Evolutionary conservation across 2,329 filamentous ascomycete genomes (phyloP).

Genomic region (Diaporthe ilicicola): DNA sequence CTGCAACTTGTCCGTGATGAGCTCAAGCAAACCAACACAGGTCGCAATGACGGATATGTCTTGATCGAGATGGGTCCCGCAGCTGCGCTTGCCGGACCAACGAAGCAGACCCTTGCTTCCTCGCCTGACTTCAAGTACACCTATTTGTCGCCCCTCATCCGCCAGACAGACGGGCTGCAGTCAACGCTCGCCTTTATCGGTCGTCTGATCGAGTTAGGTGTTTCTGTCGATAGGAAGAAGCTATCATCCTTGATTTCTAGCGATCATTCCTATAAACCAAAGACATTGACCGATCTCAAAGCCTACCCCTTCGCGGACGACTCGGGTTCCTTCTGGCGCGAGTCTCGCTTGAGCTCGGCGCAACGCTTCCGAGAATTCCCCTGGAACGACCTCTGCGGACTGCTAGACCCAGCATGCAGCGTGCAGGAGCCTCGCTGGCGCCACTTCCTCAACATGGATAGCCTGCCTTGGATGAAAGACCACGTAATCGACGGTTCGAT

Average conservation of each 20-base stretch:
- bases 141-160: background rate
- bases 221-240: slow-evolving; percentile 4
- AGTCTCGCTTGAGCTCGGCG: slow-evolving; percentile 41
- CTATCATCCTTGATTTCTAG: background rate
- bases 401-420: background rate
- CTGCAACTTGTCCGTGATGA: slow-evolving; percentile 31
- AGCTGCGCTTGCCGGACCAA: slow-evolving; percentile 36
- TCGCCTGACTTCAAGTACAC: slow-evolving; percentile 8
- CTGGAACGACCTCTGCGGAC: slow-evolving; percentile 40
- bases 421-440: slow-evolving; percentile 16
- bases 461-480: slow-evolving; percentile 56
- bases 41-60: slow-evolving; percentile 8
- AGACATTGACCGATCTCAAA: slow-evolving; percentile 27
- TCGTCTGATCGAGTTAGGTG: background rate
- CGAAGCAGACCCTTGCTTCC: slow-evolving; percentile 34
- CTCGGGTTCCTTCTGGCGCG: slow-evolving; percentile 12
- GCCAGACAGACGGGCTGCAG: background rate
- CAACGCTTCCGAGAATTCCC: slow-evolving; percentile 41
- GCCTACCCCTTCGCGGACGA: slow-evolving; percentile 31
- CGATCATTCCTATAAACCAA: background rate
- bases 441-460: slow-evolving; percentile 32
- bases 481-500: slow-evolving; percentile 58
- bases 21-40: background rate
- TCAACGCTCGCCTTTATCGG: background rate
- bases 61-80: slow-evolving; percentile 41